Evolutionary conservation across 129 eudicot species (phyloP).

Genomic region (Kitagawia praeruptora): DNA sequence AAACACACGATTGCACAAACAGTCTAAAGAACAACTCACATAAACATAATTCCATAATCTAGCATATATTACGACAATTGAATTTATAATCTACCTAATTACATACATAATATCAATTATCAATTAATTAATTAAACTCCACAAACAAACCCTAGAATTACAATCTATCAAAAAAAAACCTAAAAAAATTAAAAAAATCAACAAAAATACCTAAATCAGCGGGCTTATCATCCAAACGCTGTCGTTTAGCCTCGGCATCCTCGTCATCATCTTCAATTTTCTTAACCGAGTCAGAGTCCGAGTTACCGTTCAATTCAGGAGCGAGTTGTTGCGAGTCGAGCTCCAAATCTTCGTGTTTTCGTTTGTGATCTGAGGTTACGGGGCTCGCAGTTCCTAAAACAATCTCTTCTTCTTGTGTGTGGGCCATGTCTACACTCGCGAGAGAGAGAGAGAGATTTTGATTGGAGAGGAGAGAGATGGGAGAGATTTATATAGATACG

Average conservation of each 20-base stretch:
- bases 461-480: background rate
- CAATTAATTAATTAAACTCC: no score
- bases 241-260: slow-evolving; percentile 59
- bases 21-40: no score
- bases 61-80: no score
- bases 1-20: no score
- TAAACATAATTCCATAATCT: no score
- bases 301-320: slow-evolving; percentile 26
- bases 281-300: slow-evolving; percentile 20
- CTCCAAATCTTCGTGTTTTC: slow-evolving; percentile 71
- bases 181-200: background rate
- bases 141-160: background rate
- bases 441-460: background rate
- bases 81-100: no score
- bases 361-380: slow-evolving; percentile 51
- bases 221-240: slow-evolving; percentile 46
- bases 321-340: slow-evolving; percentile 30
- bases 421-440: slow-evolving; percentile 13
- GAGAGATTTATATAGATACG: background rate
- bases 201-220: slow-evolving; percentile 36
- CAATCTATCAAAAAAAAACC: background rate
- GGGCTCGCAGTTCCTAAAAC: slow-evolving; percentile 34
- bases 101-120: no score
- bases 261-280: slow-evolving; percentile 23
- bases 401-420: slow-evolving; percentile 46